Base-by-base conservation (phyloP, 805 yeast genomes). In the Starmerella bombi region DNA sequence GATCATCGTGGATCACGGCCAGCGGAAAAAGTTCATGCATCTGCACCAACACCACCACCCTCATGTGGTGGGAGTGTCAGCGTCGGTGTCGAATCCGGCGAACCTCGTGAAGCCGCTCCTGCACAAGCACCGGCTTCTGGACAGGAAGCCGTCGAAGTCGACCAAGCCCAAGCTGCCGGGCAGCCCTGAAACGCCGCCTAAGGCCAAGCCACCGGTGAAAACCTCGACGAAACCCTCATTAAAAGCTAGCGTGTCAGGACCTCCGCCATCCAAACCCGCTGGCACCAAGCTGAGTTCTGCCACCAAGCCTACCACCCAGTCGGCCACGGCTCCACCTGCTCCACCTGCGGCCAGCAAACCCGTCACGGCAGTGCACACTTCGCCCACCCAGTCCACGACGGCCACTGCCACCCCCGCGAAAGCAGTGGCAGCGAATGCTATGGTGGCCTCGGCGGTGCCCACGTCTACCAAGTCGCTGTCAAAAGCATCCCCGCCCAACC, bases 401-500 rank as follows among this genome's bases (percentile, higher is more conserved):
- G n/a, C n/a, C n/a, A n/a, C n/a, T n/a, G n/a, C n/a, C n/a, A n/a
- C n/a, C n/a, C n/a, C n/a, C n/a, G n/a, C n/a, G n/a, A n/a, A n/a
- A n/a, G n/a, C n/a, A n/a, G n/a, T n/a, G n/a, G n/a, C n/a, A n/a
- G n/a, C n/a, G n/a, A n/a, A n/a, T n/a, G n/a, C 5, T 15, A 7
- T 15, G 15, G 18, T 18, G 20, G n/a, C 20, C 29, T 22, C 35
- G 25, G 14, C 25, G 25, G 18, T 22, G 25, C 19, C 22, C 15
- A 22, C 25, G 6, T 31, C 30, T 29, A 25, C 27, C 5, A 29
- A 25, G 15, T 29, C 8, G 41, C 28, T 21, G 36, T 31, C 34
- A 34, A 41, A 31, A 15, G n/a, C n/a, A n/a, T 22, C 31, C 34
- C 42, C 25, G 30, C 32, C 19, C 38, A 23, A 21, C 32, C 16